Base-by-base conservation (phyloP, 176 grass and related monocot species). In the Hsuehochloa calcarea region DNA sequence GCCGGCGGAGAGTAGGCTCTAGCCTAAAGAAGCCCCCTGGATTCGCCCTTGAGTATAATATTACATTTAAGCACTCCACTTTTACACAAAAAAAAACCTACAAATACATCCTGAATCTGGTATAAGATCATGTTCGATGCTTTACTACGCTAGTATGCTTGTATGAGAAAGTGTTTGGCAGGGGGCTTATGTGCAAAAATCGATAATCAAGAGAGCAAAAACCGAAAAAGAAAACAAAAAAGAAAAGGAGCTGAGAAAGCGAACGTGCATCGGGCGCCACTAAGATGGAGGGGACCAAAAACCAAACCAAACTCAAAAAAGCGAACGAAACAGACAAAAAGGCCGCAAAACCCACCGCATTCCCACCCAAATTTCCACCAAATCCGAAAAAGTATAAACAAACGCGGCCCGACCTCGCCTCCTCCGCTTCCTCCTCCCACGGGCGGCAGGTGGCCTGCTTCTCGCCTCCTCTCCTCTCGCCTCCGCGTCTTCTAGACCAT, bases 251-350 rank as follows among this genome's bases (percentile, higher is more conserved):
- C 65, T 45, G 72, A 44, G 72, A 82, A 47, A 79, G 84, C 65
- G 84, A 82, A 8, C 61, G 19, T 6, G 47, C 14, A 50, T 56
- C 4, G 44, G 65, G 25, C 49, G 17, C 47, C 59, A 65, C 59
- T 31, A 16, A 13, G 34, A 2, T 14, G 55, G n/a, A 26, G n/a
- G n/a, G 3, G 23, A 10, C 46, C 65, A 46, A 86, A 79, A 79
- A 15, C 67, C 41, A 85, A 90, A 86, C 13, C 79, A 73, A 82
- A 90, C 29, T 46, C 40, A 14, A 8, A 49, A 34, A 58, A 29
- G 5, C 52, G 0, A 70, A 70, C 80, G 39, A 59, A 82, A 34
- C 61, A 14, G 62, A 16, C 69, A 23, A 63, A 73, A 34, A 62
- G 1, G 69, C 82, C 44, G 68, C 68, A 41, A 75, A 85, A 14